phyloP scores from a whole-genome alignment of 768 basidiomycete genomes.

The Termitomyces sp. region DNA sequence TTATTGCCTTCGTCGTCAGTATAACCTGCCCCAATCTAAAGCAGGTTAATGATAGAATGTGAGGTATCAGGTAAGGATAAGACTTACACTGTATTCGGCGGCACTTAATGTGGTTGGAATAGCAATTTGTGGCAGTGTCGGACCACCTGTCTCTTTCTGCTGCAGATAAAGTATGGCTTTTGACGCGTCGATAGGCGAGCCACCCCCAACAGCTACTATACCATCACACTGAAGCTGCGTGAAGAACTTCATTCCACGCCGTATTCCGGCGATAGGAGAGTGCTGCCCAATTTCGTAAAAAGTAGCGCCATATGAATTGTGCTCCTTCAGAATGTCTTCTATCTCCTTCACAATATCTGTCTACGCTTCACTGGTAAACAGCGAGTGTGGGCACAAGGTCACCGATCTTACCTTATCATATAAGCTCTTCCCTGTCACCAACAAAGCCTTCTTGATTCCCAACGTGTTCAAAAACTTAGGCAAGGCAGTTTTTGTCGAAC shows the following conservation, averaged over 20 bases:
- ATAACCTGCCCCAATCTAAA: conserved; percentile 61
- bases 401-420: conserved; percentile 45
- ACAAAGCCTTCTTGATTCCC: conserved; percentile 55
- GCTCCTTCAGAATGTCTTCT: conserved; percentile 48
- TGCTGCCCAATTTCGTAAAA: conserved; percentile 75
- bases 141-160: conserved; percentile 49
- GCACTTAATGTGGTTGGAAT: conserved; percentile 81
- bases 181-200: conserved; percentile 73
- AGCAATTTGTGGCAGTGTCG: conserved; percentile 60
- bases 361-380: conserved; percentile 22
- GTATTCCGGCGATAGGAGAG: conserved; percentile 62
- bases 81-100: conserved; percentile 62
- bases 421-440: conserved; percentile 70
- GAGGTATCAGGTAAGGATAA: not conserved
- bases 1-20: conserved; percentile 68
- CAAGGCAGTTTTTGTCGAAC: conserved; percentile 54
- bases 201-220: conserved; percentile 72
- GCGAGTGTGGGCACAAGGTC: not conserved
- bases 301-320: conserved; percentile 56
- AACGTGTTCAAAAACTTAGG: conserved; percentile 53
- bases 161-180: conserved; percentile 67
- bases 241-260: conserved; percentile 48
- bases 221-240: conserved; percentile 55
- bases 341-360: conserved; percentile 56
- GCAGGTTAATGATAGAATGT: not conserved